phyloP scores from a whole-genome alignment of 2,329 filamentous ascomycete genomes.

The Curvularia sp. region DNA sequence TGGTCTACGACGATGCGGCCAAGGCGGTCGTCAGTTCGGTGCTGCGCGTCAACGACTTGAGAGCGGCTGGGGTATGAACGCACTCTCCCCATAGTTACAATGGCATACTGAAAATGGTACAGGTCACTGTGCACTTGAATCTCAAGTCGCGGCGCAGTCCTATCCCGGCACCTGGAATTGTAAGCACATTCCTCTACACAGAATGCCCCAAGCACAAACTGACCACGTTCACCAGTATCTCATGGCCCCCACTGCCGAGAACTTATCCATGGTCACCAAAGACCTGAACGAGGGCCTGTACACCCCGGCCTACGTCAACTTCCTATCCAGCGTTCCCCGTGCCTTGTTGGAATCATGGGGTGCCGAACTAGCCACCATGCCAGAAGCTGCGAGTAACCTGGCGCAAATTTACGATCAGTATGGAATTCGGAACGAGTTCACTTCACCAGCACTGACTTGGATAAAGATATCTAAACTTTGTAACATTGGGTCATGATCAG shows the following conservation, averaged over 20 bases:
- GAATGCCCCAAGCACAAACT: neutral
- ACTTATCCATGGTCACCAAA: slow-evolving; percentile 80
- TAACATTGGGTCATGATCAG: slow-evolving; percentile 6
- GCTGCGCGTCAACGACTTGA: slow-evolving; percentile 88
- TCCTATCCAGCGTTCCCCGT: slow-evolving; percentile 89
- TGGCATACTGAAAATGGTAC: slow-evolving; percentile 70
- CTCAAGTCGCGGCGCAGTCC: slow-evolving; percentile 81
- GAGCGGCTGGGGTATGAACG: slow-evolving; percentile 74
- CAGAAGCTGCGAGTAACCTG: slow-evolving; percentile 86
- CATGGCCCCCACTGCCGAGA: slow-evolving; percentile 84
- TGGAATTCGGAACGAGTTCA: neutral
- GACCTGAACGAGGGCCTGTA: slow-evolving; percentile 90
- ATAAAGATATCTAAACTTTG: slow-evolving; percentile 8
- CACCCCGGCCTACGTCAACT: slow-evolving; percentile 89
- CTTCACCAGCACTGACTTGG: neutral
- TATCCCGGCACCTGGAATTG: slow-evolving; percentile 65
- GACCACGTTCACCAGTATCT: slow-evolving; percentile 83
- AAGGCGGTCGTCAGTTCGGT: slow-evolving; percentile 94
- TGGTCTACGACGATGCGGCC: slow-evolving; percentile 89
- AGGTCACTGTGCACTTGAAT: slow-evolving; percentile 58
- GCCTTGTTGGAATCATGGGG: slow-evolving; percentile 95
- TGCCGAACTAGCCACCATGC: slow-evolving; percentile 75
- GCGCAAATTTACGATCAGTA: slow-evolving; percentile 88
- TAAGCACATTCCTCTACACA: neutral
- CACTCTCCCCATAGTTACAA: neutral